phyloP scores from a whole-genome alignment of 176 grass and related monocot species.

The Cenchrus fungigraminus region DNA sequence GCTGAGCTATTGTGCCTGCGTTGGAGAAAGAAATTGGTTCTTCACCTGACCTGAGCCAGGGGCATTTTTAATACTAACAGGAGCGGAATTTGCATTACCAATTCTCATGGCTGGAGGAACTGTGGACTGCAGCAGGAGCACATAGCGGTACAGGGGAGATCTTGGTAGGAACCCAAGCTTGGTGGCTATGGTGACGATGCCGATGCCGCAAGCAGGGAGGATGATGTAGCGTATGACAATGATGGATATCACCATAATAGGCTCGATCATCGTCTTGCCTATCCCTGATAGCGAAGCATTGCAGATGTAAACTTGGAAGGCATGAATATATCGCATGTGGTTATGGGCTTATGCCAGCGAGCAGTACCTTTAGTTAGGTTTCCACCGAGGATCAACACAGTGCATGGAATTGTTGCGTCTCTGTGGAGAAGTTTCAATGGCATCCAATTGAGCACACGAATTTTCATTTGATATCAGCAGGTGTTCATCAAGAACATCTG shows the following conservation, averaged over 20 bases:
- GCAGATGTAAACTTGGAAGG: not conserved
- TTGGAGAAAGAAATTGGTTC: too few species aligned
- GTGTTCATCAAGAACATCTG: not conserved
- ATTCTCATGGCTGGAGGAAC: slow-evolving; percentile 67
- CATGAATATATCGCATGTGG: not conserved
- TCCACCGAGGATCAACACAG: slow-evolving; percentile 64
- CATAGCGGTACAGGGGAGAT: slow-evolving; percentile 63
- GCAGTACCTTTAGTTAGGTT: slow-evolving; percentile 63
- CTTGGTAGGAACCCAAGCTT: slow-evolving; percentile 61
- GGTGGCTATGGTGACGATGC: slow-evolving; percentile 47
- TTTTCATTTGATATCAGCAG: not conserved
- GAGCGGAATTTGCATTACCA: not conserved
- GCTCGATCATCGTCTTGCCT: slow-evolving; percentile 31
- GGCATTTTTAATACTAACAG: not conserved
- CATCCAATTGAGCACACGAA: too few species aligned
- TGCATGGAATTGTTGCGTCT: slow-evolving; percentile 62
- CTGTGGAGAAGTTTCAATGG: slow-evolving; percentile 41
- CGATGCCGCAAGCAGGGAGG: slow-evolving; percentile 53
- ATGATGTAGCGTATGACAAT: slow-evolving; percentile 47
- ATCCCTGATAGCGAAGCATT: not conserved
- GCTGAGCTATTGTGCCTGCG: slow-evolving; percentile 65
- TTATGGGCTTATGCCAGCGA: not conserved
- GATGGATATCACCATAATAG: slow-evolving; percentile 33
- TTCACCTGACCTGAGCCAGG: not conserved
- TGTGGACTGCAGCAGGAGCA: slow-evolving; percentile 66